Conservation (phyloP, 2,329 filamentous ascomycete genomes). For the Madurella fahalii region DNA sequence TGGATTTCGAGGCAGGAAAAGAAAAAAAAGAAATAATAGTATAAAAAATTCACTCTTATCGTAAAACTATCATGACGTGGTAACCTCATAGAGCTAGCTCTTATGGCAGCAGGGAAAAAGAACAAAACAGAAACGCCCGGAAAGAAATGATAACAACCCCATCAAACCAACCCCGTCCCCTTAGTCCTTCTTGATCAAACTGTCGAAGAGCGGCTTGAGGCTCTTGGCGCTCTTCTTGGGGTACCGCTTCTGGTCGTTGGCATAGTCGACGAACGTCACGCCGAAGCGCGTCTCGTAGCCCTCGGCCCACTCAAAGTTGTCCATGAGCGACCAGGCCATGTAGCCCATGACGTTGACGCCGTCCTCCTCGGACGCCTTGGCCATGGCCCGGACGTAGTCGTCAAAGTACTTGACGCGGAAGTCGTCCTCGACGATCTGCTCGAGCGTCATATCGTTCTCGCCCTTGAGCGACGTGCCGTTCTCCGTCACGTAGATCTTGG, state of each 20-base stretch:
- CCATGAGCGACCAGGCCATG: slow-evolving; percentile 80
- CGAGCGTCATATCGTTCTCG: slow-evolving; percentile 69
- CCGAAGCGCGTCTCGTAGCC: slow-evolving; percentile 85
- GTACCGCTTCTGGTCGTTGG: slow-evolving; percentile 70
- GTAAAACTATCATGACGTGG: slow-evolving; percentile 6
- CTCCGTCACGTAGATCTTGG: slow-evolving; percentile 83
- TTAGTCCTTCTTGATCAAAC: slow-evolving; percentile 61
- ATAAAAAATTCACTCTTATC: no score
- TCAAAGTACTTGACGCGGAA: slow-evolving; percentile 78
- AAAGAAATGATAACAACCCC: neutral
- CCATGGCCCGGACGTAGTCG: slow-evolving; percentile 72
- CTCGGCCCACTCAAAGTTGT: slow-evolving; percentile 92
- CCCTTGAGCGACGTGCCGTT: slow-evolving; percentile 82
- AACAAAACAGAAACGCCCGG: neutral
- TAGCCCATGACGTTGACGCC: slow-evolving; percentile 77
- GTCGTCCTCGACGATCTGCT: slow-evolving; percentile 73
- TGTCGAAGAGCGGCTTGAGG: slow-evolving; percentile 67
- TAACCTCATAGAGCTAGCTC: neutral
- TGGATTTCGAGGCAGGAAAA: no score
- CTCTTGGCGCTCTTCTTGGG: slow-evolving; percentile 80
- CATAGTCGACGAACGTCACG: slow-evolving; percentile 79
- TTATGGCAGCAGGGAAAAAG: neutral
- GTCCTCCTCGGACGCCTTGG: slow-evolving; percentile 64
- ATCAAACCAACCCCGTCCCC: neutral
- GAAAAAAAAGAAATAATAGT: no score